Conservation (phyloP, 2,329 filamentous ascomycete species). For the Dactylellina drechsleri region DNA sequence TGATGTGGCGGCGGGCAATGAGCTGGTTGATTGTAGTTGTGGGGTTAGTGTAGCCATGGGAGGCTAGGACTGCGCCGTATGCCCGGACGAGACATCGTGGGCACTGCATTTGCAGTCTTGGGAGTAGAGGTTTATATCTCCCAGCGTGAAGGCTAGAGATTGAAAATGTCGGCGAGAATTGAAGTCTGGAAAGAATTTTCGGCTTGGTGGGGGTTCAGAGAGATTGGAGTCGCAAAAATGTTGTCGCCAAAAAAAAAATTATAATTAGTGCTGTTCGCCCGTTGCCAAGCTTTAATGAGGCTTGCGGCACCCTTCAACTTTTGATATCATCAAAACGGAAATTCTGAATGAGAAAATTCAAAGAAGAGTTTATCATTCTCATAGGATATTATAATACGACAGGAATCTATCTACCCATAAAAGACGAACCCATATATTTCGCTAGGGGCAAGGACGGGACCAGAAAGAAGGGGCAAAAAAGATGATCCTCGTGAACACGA, state of each 20-base stretch:
- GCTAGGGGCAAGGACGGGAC: neutral
- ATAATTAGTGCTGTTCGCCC: neutral
- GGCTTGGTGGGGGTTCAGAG: neutral
- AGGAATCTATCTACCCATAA: slow-evolving; percentile 47
- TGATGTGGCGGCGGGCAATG: slow-evolving; percentile 37
- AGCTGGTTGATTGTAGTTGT: slow-evolving; percentile 23
- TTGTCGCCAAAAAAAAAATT: neutral
- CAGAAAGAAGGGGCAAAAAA: neutral
- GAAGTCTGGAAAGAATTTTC: neutral
- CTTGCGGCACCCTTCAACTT: neutral
- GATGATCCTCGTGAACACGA: neutral
- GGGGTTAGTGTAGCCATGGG: slow-evolving; percentile 34
- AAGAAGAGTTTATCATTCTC: slow-evolving; percentile 47
- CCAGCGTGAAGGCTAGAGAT: neutral
- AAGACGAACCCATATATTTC: slow-evolving; percentile 1
- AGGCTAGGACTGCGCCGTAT: slow-evolving; percentile 46
- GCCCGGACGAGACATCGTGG: slow-evolving; percentile 47
- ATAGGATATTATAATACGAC: slow-evolving; percentile 13
- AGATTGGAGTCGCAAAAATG: too few species aligned
- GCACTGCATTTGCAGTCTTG: slow-evolving; percentile 32
- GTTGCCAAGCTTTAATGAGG: slow-evolving; percentile 31
- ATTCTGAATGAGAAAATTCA: neutral
- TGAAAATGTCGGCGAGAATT: neutral
- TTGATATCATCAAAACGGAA: neutral
- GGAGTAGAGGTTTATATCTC: neutral